Evolutionary conservation across 768 basidiomycete genomes (phyloP).

Genomic region (Suillus variegatus): DNA sequence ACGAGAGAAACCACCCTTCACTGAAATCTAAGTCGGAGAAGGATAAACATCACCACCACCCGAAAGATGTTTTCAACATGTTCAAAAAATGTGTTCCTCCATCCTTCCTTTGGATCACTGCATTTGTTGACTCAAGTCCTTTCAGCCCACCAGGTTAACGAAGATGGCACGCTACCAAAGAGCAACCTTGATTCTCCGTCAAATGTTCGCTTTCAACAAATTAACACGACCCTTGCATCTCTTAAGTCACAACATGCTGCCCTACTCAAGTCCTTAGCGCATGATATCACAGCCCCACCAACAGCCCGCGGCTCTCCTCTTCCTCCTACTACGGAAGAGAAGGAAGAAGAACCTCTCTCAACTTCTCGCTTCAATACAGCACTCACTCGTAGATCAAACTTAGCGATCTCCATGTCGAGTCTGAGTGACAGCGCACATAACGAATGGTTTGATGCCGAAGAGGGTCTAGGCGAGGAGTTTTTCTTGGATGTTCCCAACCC

Average conservation of each 20-base stretch:
- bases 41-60: constrained; percentile 40
- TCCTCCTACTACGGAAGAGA: constrained; percentile 52
- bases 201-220: constrained; percentile 39
- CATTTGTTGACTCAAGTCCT: constrained; percentile 8
- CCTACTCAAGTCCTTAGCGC: constrained; percentile 45
- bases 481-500: constrained; percentile 50
- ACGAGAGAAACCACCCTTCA: constrained; percentile 36
- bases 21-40: constrained; percentile 44
- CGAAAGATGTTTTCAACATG: constrained; percentile 50
- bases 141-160: constrained; percentile 20
- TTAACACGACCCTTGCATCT: constrained; percentile 48
- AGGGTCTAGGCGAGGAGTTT: constrained; percentile 54
- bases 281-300: constrained; percentile 29
- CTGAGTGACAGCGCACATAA: constrained; percentile 47
- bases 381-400: constrained; percentile 38
- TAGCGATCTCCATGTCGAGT: constrained; percentile 50
- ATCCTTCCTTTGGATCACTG: constrained; percentile 18
- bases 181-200: constrained; percentile 19
- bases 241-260: constrained; percentile 63
- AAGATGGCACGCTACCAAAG: constrained; percentile 28
- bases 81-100: constrained; percentile 59
- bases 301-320: constrained; percentile 34
- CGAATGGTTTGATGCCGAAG: constrained; percentile 81
- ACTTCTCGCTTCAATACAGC: constrained; percentile 27
- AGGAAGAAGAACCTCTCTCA: constrained; percentile 32